These are phyloP conservation scores for Rhodosporidiobolus sp. DNA, from an alignment of 768 basidiomycete genomes.

Conservation along the genomic window DNA sequence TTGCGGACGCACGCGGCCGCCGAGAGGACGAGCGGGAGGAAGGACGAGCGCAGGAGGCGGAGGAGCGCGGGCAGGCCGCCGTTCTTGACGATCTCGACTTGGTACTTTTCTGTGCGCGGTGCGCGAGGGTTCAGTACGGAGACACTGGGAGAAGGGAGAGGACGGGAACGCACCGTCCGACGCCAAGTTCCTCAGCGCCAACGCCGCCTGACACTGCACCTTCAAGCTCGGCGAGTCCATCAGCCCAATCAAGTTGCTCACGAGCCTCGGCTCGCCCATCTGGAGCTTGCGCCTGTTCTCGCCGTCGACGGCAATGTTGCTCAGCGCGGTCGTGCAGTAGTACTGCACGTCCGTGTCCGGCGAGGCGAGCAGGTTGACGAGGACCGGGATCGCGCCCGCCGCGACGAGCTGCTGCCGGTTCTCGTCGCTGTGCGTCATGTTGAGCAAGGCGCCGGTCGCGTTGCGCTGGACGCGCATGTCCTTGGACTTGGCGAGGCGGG, in stretches of 20 bases:
- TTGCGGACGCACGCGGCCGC: conserved; percentile 98
- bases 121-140: neutral
- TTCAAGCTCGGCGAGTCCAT: conserved; percentile 98
- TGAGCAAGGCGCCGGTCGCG: conserved; percentile 92
- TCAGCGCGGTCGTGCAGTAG: conserved; percentile 96
- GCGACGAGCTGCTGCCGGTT: conserved; percentile 97
- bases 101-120: conserved; percentile 92
- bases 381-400: conserved; percentile 95
- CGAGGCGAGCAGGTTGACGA: conserved; percentile 84
- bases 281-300: conserved; percentile 91
- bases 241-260: conserved; percentile 83
- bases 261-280: conserved; percentile 87
- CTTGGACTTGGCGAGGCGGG: conserved; percentile 90
- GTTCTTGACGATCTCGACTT: conserved; percentile 94
- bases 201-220: conserved; percentile 96
- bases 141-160: neutral
- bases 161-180: conserved; percentile 74
- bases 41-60: conserved; percentile 90
- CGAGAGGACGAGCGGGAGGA: conserved; percentile 94
- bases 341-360: conserved; percentile 99
- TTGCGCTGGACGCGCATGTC: conserved; percentile 99
- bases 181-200: conserved; percentile 92
- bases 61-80: conserved; percentile 88
- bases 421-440: conserved; percentile 92
- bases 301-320: conserved; percentile 96